phyloP scores from a whole-genome alignment of 2,329 filamentous ascomycete species.

The Incumbomyces lentus region DNA sequence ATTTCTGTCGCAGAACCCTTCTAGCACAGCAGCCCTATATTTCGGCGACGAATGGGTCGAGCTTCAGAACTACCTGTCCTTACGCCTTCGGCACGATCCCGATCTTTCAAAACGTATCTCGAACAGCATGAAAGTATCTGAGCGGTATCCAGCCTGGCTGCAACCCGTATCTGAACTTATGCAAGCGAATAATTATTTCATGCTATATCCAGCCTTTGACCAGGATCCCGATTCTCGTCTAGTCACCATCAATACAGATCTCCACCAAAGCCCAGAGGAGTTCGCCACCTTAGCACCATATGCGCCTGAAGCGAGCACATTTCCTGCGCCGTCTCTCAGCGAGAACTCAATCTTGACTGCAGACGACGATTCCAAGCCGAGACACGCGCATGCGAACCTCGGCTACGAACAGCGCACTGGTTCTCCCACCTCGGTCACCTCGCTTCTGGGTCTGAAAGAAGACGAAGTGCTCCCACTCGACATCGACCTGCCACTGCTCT shows the following conservation, averaged over 20 bases:
- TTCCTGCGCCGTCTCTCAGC: neutral
- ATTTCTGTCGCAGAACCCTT: slow-evolving; percentile 79
- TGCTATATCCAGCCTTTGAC: slow-evolving; percentile 61
- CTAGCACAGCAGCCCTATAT: slow-evolving; percentile 69
- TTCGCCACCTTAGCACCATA: slow-evolving; percentile 21
- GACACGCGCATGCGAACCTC: neutral
- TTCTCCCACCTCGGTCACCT: neutral
- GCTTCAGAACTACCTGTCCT: slow-evolving; percentile 67
- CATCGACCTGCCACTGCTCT: slow-evolving; percentile 2
- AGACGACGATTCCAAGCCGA: neutral
- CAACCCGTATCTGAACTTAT: slow-evolving; percentile 70
- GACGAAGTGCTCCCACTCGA: neutral
- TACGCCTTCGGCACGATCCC: slow-evolving; percentile 38
- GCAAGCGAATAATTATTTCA: slow-evolving; percentile 63
- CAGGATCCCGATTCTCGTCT: slow-evolving; percentile 42
- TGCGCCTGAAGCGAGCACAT: no score
- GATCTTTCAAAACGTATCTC: slow-evolving; percentile 11
- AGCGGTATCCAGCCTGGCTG: slow-evolving; percentile 63
- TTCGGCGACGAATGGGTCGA: slow-evolving; percentile 81
- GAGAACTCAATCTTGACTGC: neutral
- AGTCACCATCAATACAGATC: slow-evolving; percentile 66
- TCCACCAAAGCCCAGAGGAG: slow-evolving; percentile 64
- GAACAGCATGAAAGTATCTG: slow-evolving; percentile 43
- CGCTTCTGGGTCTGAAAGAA: slow-evolving; percentile 2
- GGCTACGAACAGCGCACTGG: neutral